A percentile compares a stretch with the other conserved stretches of the same genome.
Conservation (phyloP, 2,329 filamentous ascomycete genomes). For the Xylariaceae sp. region DNA sequence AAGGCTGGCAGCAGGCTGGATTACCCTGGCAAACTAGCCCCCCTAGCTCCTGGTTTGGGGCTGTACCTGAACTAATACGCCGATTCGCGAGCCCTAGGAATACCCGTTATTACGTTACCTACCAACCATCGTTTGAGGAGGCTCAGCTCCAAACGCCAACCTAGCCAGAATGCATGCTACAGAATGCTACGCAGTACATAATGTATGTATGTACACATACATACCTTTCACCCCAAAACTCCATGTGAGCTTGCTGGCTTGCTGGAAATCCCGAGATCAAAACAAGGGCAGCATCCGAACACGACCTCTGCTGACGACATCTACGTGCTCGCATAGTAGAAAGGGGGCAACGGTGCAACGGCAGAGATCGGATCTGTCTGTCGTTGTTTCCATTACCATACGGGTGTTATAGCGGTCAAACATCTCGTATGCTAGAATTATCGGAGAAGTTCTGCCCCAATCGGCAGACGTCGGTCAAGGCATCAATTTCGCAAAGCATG, state of each 20-base stretch:
- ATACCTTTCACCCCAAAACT: constrained; percentile 14
- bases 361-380: constrained; percentile 16
- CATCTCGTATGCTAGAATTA: constrained; percentile 1
- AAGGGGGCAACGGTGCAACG: constrained; percentile 13
- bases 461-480: constrained; percentile 1
- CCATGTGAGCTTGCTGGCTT: constrained; percentile 17
- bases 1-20: constrained; percentile 19
- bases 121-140: constrained; percentile 3
- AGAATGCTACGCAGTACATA: no score
- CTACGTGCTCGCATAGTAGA: no score
- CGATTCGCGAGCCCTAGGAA: constrained; percentile 5
- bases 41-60: constrained; percentile 32
- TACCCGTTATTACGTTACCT: neutral
- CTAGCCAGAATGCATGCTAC: constrained; percentile 24
- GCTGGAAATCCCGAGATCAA: constrained; percentile 29
- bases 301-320: constrained; percentile 26
- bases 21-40: constrained; percentile 14
- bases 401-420: constrained; percentile 12
- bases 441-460: neutral
- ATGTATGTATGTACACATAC: no score
- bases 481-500: constrained; percentile 12
- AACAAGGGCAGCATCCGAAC: constrained; percentile 26
- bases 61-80: constrained; percentile 34
- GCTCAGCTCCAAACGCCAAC: constrained; percentile 20
- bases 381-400: constrained; percentile 2